A percentile compares a stretch with the other conserved stretches of the same genome.
Evolutionary conservation across 1,139 yeast species (phyloP).

Genomic region (Sugiyamaella grinbergsii): DNA sequence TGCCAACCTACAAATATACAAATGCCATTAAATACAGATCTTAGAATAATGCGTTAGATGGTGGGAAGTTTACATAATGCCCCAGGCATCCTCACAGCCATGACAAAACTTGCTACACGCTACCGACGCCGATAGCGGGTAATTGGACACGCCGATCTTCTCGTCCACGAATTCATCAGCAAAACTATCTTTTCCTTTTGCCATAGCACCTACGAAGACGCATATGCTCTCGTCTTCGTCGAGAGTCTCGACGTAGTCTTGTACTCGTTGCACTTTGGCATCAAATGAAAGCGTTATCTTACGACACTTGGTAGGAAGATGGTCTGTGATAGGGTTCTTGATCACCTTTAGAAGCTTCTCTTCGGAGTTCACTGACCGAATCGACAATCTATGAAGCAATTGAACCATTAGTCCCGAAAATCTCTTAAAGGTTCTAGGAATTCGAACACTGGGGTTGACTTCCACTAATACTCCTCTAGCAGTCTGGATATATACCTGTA

Average conservation of each 20-base stretch:
- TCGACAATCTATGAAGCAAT: conserved; percentile 84
- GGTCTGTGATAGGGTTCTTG: conserved; percentile 96
- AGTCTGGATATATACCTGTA: conserved; percentile 95
- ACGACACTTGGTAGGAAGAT: conserved; percentile 92
- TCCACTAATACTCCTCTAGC: conserved; percentile 93
- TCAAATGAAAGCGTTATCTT: conserved; percentile 93
- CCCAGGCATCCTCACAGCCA: conserved; percentile 98
- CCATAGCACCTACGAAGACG: conserved; percentile 99
- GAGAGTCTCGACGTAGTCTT: conserved; percentile 78
- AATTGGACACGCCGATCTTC: conserved; percentile 91
- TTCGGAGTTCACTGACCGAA: conserved; percentile 91
- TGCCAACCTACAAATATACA: too few species aligned
- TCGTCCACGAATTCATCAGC: conserved; percentile 98
- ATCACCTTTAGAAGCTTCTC: conserved; percentile 91
- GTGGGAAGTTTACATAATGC: conserved; percentile 52
- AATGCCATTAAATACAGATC: conserved; percentile 4
- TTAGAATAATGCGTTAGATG: conserved; percentile 7
- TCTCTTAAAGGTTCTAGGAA: conserved; percentile 96
- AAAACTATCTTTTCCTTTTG: conserved; percentile 94
- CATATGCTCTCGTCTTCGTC: conserved; percentile 92
- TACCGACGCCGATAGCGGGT: conserved; percentile 94
- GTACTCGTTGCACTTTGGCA: conserved; percentile 83
- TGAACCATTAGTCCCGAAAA: conserved; percentile 98
- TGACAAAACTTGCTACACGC: conserved; percentile 98
- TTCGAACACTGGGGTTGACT: conserved; percentile 94